A percentile compares a stretch with the other conserved stretches of the same genome.
phyloP scores from a whole-genome alignment of 768 basidiomycete genomes.

The Boletales sp. region DNA sequence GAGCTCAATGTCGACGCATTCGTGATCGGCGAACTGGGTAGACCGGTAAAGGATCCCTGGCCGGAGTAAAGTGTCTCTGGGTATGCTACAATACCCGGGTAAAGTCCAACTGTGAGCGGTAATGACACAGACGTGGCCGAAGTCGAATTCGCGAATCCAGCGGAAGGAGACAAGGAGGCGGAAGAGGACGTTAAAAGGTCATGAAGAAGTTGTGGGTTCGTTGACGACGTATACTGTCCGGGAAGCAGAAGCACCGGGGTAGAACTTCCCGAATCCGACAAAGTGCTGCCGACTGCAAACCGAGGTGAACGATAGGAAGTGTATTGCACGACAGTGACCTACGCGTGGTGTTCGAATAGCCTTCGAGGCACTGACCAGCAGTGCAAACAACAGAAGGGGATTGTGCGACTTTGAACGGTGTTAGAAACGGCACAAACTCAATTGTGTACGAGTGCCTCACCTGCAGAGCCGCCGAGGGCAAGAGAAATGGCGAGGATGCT shows the following conservation, averaged over 20 bases:
- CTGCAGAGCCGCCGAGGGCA: constrained; percentile 36
- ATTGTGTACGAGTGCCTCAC: constrained; percentile 23
- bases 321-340: constrained; percentile 32
- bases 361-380: constrained; percentile 87
- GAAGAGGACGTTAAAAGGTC: constrained; percentile 62
- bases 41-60: constrained; percentile 52
- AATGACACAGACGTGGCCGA: constrained; percentile 45
- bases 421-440: background rate
- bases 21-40: constrained; percentile 47
- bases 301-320: constrained; percentile 12
- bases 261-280: constrained; percentile 53
- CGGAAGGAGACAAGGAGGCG: constrained; percentile 51
- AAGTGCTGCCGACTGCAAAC: constrained; percentile 60
- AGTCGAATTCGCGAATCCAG: constrained; percentile 62
- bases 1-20: constrained; percentile 50
- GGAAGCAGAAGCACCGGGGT: constrained; percentile 64
- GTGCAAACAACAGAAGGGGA: constrained; percentile 68
- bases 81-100: constrained; percentile 68
- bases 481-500: constrained; percentile 35
- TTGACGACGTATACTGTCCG: constrained; percentile 69
- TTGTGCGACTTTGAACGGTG: constrained; percentile 45
- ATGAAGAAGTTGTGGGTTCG: constrained; percentile 71
- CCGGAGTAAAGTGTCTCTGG: constrained; percentile 62
- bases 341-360: constrained; percentile 68
- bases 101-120: constrained; percentile 64